Evolutionary conservation across 148 eudicot genomes (phyloP).

Genomic region (Selenicereus undatus): DNA sequence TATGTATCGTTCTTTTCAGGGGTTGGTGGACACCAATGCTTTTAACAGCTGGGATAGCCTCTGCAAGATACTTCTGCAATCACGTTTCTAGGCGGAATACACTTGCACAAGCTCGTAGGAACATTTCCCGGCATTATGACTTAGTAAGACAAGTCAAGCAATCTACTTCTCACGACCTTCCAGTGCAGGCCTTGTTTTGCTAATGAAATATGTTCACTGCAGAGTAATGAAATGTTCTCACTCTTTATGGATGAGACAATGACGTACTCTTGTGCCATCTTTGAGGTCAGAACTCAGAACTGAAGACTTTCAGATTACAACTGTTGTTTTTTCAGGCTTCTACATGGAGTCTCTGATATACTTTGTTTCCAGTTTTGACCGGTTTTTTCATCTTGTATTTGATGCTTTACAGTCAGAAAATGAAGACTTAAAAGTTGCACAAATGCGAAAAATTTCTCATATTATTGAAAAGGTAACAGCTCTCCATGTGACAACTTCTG

Average conservation of each 20-base stretch:
- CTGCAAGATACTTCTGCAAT: conserved; percentile 80
- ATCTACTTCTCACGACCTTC: not conserved
- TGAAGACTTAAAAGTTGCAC: conserved; percentile 83
- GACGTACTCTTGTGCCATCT: conserved; percentile 91
- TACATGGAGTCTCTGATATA: not conserved
- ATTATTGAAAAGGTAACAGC: conserved; percentile 58
- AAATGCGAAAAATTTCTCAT: conserved; percentile 62
- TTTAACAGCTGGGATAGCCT: conserved; percentile 71
- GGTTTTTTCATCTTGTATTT: conserved; percentile 1
- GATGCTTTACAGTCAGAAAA: conserved; percentile 43
- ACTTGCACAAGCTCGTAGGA: conserved; percentile 83
- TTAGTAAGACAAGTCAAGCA: conserved; percentile 43
- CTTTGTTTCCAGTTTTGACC: not conserved
- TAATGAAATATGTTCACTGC: conserved; percentile 15
- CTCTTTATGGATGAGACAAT: conserved; percentile 95
- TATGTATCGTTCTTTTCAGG: conserved; percentile 32
- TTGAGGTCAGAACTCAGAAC: conserved; percentile 61
- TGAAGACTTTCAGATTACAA: not conserved
- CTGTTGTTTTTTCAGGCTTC: not conserved
- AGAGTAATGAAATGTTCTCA: conserved; percentile 92
- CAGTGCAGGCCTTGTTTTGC: not conserved
- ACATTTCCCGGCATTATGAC: conserved; percentile 95
- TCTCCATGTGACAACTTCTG: not conserved
- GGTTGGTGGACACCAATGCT: conserved; percentile 99
- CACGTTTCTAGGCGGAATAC: conserved; percentile 77